Evolutionary conservation across 805 yeast species (phyloP), one percentile per base, ranked within the genome.

Genomic region (Wickerhamiella hasegawae): DNA sequence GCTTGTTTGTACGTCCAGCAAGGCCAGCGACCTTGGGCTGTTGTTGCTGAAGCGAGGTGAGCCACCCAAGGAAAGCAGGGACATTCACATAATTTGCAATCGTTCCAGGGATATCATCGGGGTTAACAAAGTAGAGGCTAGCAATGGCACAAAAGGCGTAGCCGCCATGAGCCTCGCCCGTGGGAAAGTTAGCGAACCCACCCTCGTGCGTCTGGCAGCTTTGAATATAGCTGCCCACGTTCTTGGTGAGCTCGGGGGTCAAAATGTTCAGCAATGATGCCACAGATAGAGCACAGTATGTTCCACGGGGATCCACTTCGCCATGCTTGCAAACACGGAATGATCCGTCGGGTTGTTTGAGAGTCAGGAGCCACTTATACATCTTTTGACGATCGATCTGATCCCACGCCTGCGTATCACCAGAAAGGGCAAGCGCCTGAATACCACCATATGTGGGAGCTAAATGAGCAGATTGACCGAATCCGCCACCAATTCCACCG

Each of bases 131-230:
- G 41, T 65, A 67, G 39, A 71, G 58, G 33, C 72, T 68, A 31
- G 77, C 92, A 30, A 80, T 60, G 0, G 87, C 93, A 60, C 99
- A 90, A 54, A 71, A 90, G 0, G 97, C 73, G 53, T 90, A 92
- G 1, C 98, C 99, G 2, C 96, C 98, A 52, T 90, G 99, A 0
- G 97, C 96, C 55, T 90, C 99, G 40, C 71, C 77, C 4, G 67
- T 63, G 0, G 93, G 90, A 16, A 65, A 63, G 1, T 93, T 94
- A 1, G 85, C 83, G 57, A 87, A 80, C 0, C 98, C 98, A 18
- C 99, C 98, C 58, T 92, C 98, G 51, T 68, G 85, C 0, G 87
- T 80, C 55, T 90, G 98, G 46, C 95, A 83, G 10, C 52, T 44
- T 0, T 57, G 46, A 11, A 90, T 45, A 75, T 84, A 87, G 11